Conservation (phyloP, 2,329 filamentous ascomycete genomes). For the Talaromyces pinophilus region DNA sequence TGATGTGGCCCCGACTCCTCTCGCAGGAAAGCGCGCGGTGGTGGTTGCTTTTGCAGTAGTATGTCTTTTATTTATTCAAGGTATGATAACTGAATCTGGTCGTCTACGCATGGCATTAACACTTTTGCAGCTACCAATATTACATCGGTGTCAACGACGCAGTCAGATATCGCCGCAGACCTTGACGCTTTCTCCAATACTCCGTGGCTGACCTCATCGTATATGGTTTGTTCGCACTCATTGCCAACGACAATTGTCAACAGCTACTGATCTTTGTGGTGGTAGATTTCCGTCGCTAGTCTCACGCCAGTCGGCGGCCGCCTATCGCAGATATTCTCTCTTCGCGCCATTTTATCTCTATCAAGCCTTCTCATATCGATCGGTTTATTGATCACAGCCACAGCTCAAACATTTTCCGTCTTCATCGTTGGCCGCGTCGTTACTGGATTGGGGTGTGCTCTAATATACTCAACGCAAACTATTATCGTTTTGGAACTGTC, state of each 20-base stretch:
- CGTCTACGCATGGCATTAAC: not conserved
- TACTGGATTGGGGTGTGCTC: conserved; percentile 68
- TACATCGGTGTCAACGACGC: conserved; percentile 77
- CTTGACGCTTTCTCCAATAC: conserved; percentile 71
- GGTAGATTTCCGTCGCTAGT: conserved; percentile 57
- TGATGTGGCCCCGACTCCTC: not conserved
- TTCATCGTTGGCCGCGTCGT: conserved; percentile 71
- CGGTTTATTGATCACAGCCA: conserved; percentile 66
- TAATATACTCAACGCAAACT: conserved; percentile 66
- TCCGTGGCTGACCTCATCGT: conserved; percentile 80
- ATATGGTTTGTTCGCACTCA: conserved; percentile 53
- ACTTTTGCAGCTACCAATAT: conserved; percentile 62
- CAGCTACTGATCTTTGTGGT: not conserved
- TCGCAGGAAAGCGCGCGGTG: conserved; percentile 24
- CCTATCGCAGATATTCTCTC: conserved; percentile 71
- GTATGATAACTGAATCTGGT: conserved; percentile 20
- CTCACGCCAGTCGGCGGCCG: conserved; percentile 71
- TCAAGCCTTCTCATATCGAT: conserved; percentile 52
- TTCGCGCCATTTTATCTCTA: conserved; percentile 53
- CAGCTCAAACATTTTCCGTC: conserved; percentile 57
- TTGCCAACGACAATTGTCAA: not conserved
- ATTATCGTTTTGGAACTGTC: conserved; percentile 77
- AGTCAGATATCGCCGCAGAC: conserved; percentile 73
- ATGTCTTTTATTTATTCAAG: conserved; percentile 31
- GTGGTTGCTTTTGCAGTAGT: conserved; percentile 30